phyloP scores from a whole-genome alignment of 2,329 filamentous ascomycete species.

The Hymenoscyphus linearis region DNA sequence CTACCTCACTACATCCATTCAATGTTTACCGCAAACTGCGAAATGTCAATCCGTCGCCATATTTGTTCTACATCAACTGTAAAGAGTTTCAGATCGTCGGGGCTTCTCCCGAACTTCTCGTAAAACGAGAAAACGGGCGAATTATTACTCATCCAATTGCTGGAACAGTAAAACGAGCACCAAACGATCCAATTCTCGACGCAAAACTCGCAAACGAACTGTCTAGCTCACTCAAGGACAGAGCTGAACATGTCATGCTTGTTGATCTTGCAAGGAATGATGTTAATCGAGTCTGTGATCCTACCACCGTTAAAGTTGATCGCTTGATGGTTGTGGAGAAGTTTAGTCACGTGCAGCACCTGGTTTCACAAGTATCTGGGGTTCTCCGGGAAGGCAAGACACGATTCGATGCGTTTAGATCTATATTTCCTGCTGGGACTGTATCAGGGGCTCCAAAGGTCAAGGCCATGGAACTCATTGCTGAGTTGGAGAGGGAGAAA shows the following conservation, averaged over 20 bases:
- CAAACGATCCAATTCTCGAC: constrained; percentile 76
- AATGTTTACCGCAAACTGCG: constrained; percentile 96
- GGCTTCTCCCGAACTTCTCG: constrained; percentile 88
- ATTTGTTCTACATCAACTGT: constrained; percentile 94
- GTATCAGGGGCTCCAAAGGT: constrained; percentile 96
- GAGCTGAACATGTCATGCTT: constrained; percentile 94
- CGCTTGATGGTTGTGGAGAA: constrained; percentile 89
- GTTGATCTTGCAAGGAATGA: constrained; percentile 96
- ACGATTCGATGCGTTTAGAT: constrained; percentile 90
- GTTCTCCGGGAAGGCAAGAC: constrained; percentile 78
- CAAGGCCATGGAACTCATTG: constrained; percentile 93
- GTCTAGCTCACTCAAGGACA: constrained; percentile 78
- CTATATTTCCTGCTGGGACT: constrained; percentile 94
- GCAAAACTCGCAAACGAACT: constrained; percentile 72
- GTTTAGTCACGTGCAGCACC: constrained; percentile 95
- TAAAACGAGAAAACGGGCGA: constrained; percentile 79
- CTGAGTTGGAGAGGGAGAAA: constrained; percentile 90
- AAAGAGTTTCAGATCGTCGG: constrained; percentile 91
- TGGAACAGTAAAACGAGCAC: constrained; percentile 85
- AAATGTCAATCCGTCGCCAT: constrained; percentile 95
- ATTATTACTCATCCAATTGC: constrained; percentile 97
- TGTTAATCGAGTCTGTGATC: constrained; percentile 92
- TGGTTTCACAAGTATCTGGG: constrained; percentile 92
- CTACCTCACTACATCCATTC: constrained; percentile 89
- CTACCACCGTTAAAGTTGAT: constrained; percentile 83